Evolutionary conservation across 1,139 yeast genomes (phyloP).

Genomic region (Magnusiomyces suaveolens): DNA sequence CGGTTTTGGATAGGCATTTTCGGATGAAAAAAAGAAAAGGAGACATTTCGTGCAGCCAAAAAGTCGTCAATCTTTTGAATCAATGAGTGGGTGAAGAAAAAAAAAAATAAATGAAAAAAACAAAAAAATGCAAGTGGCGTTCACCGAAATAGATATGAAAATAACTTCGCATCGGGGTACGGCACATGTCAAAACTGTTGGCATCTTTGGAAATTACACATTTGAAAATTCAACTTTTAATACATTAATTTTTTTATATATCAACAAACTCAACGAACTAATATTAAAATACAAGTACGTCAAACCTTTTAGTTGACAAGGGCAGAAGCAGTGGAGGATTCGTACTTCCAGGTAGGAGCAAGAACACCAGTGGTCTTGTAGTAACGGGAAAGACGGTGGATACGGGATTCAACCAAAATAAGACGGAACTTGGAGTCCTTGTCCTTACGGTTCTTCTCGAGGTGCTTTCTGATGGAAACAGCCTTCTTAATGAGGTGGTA

Average conservation of each 20-base stretch:
- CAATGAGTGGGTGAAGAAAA: neutral
- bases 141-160: too few relatives aligned
- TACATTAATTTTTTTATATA: neutral
- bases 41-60: neutral
- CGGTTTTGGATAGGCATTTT: neutral
- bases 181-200: too few relatives aligned
- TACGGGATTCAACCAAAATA: conserved; percentile 98
- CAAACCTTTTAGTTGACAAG: conserved; percentile 66
- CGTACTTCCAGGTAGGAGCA: conserved; percentile 99
- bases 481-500: conserved; percentile 99
- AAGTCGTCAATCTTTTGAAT: neutral
- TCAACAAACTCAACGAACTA: neutral
- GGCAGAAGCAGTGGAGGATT: conserved; percentile 99
- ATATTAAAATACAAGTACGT: neutral
- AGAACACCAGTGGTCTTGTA: conserved; percentile 98
- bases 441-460: conserved; percentile 99
- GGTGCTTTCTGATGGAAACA: conserved; percentile 98
- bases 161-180: too few relatives aligned
- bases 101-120: neutral
- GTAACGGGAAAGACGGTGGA: conserved; percentile 99
- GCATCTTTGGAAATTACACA: too few relatives aligned
- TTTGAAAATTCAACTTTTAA: neutral
- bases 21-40: neutral
- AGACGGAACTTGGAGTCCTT: conserved; percentile 99
- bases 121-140: neutral